Evolutionary conservation across 495 filamentous ascomycete species (phyloP), one percentile per base, ranked within the genome.

Genomic region (Talaromyces trachyspermus): DNA sequence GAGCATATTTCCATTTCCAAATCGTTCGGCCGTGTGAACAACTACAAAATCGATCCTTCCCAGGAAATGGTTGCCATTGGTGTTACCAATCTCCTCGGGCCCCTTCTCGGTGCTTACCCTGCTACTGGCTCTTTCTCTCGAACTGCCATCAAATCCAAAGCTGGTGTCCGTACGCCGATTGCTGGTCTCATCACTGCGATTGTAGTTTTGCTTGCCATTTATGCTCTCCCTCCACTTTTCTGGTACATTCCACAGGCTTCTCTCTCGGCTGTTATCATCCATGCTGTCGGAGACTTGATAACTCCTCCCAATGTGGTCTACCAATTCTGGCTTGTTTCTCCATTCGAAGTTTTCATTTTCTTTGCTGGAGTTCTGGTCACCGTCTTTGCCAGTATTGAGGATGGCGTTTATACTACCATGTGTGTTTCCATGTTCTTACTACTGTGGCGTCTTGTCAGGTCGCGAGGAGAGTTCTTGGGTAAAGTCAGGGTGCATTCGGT

Each of bases 1-100:
- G 92, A 98, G 63, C 88, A 94, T 60, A 90, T 92, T 53, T 85
- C 94, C n/a, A 98, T 98, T 50, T 88, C 90, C 26, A 98, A 98
- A 65, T 97, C 92, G 0, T 98, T 98, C 49, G 92, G 92, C 4
- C 79, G 92, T 35, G 77, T 98, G 53, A 96, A 96, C 70, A 96
- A 96, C 68, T 98, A 98, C 66, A 87, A 81, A n/a, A 96, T 98
- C 64, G 80, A 97, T 52, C 94, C 92, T 2, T 96, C 91, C 0
- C 92, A 98, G 60, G 92, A 98, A 57, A 80, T 98, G 68, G 85
- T 98, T 19, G 94, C 86, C 19, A 97, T 98, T 57, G 92, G 92
- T 39, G 76, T 97, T 7, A 85, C 83, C 15, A 98, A 98, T 61
- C 71, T 97, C 26, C 75, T 98, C 1, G 90, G 88, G 4, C 91